Percentiles rank a stretch among this genome's conserved stretches.
phyloP scores from a whole-genome alignment of 352 stramenopile species.

The Lagenidium giganteum region DNA sequence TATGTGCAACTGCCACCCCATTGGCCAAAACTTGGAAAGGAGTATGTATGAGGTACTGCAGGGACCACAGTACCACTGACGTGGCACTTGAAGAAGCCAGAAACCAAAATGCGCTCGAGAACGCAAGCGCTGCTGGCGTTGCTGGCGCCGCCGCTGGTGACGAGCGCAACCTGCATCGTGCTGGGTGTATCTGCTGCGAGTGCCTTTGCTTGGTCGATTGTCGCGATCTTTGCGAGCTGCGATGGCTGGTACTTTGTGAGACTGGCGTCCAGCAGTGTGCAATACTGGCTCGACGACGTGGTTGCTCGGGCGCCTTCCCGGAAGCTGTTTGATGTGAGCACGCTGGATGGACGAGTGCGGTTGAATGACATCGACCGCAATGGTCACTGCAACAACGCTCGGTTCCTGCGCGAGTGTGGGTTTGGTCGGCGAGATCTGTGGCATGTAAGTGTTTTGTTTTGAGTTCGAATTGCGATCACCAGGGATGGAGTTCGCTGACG shows the following conservation, averaged over 20 bases:
- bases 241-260: background rate
- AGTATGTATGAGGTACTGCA: too few relatives aligned
- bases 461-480: too few relatives aligned
- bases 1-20: too few relatives aligned
- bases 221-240: background rate
- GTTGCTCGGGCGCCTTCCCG: constrained; percentile 15
- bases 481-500: background rate
- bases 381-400: constrained; percentile 82
- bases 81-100: too few relatives aligned
- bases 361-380: constrained; percentile 81
- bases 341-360: constrained; percentile 35
- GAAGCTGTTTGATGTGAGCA: constrained; percentile 47
- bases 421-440: constrained; percentile 75
- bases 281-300: constrained; percentile 15
- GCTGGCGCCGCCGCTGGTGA: constrained; percentile 33
- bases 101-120: constrained; percentile 16
- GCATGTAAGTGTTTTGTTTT: constrained; percentile 42
- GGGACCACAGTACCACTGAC: too few relatives aligned
- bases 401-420: constrained; percentile 80
- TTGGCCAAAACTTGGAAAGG: too few relatives aligned
- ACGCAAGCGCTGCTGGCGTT: constrained; percentile 47
- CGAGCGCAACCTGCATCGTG: too few relatives aligned
- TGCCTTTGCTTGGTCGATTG: background rate
- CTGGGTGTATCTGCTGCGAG: background rate
- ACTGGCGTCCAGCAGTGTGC: constrained; percentile 17